A percentile compares a stretch with the other conserved stretches of the same genome.
Evolutionary conservation across 129 eudicot species (phyloP).

Genomic region (Saussurea involucrata): DNA sequence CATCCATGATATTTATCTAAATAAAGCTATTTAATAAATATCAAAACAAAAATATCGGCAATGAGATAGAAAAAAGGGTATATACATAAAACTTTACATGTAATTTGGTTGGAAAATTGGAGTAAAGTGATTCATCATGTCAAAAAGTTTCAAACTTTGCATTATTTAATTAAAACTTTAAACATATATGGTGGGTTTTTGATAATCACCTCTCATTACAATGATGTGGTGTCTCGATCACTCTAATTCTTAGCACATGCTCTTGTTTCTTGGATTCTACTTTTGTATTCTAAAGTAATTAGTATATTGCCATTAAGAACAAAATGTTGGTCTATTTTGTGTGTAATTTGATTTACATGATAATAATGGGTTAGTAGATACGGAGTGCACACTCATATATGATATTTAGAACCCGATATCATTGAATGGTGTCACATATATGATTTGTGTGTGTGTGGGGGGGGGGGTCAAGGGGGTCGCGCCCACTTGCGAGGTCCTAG

Average conservation of each 20-base stretch:
- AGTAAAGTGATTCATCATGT: conserved; percentile 6
- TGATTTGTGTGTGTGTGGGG: too few relatives aligned
- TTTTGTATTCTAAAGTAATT: neutral
- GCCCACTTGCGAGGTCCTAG: neutral
- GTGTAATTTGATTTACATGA: neutral
- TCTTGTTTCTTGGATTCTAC: conserved; percentile 14
- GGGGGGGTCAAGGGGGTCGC: neutral
- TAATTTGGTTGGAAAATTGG: neutral
- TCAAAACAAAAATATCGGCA: neutral
- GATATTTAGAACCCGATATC: neutral
- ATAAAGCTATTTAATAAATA: neutral
- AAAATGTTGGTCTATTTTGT: too few relatives aligned
- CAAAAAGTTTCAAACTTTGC: neutral
- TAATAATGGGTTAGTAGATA: neutral
- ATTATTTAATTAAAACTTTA: conserved; percentile 7
- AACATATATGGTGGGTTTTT: conserved; percentile 7
- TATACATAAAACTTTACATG: neutral
- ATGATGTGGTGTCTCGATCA: conserved; percentile 17
- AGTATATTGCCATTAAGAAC: too few relatives aligned
- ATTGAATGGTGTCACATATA: neutral
- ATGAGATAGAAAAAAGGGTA: neutral
- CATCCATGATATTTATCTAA: too few relatives aligned
- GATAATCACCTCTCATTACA: conserved; percentile 6
- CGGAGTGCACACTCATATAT: neutral
- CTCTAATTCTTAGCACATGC: conserved; percentile 23